Percentiles rank a stretch among this genome's conserved stretches.
Conservation (phyloP, 345 rosid species). For the Euphorbia pulcherrima region DNA sequence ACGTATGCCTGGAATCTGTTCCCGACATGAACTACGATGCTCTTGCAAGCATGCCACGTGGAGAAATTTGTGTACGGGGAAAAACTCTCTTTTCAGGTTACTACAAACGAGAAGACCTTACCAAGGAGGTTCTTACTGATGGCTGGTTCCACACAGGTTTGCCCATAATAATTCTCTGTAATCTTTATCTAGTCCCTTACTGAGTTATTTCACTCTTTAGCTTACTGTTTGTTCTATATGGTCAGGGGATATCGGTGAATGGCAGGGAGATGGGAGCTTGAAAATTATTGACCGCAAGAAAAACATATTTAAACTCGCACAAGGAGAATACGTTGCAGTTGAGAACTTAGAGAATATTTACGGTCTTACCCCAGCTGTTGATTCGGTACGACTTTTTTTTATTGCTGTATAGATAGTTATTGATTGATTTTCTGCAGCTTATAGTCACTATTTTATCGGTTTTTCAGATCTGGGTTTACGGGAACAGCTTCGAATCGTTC, state of each 20-base stretch:
- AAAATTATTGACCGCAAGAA: constrained; percentile 89
- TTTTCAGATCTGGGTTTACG: constrained; percentile 92
- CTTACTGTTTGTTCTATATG: constrained; percentile 2
- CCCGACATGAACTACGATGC: constrained; percentile 98
- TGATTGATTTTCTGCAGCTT: too few species aligned
- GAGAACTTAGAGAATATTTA: constrained; percentile 92
- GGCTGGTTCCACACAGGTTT: constrained; percentile 98
- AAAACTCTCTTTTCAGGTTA: constrained; percentile 77
- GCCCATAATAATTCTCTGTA: neutral
- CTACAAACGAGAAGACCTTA: constrained; percentile 86
- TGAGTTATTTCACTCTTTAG: neutral
- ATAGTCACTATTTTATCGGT: constrained; percentile 14
- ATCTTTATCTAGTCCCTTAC: neutral
- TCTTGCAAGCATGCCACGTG: constrained; percentile 70
- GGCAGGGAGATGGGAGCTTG: constrained; percentile 97
- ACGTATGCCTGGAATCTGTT: constrained; percentile 80
- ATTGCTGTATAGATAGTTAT: too few species aligned
- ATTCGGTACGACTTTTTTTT: constrained; percentile 65
- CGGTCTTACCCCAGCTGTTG: constrained; percentile 54
- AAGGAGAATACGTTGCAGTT: constrained; percentile 97
- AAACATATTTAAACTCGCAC: constrained; percentile 92
- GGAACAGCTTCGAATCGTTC: constrained; percentile 88
- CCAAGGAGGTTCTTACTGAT: constrained; percentile 72
- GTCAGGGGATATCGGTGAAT: constrained; percentile 90
- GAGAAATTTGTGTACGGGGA: constrained; percentile 84